These are phyloP conservation scores for Saxispiralis lemnorum DNA, from an alignment of 495 filamentous ascomycete species.

Conservation along the genomic window DNA sequence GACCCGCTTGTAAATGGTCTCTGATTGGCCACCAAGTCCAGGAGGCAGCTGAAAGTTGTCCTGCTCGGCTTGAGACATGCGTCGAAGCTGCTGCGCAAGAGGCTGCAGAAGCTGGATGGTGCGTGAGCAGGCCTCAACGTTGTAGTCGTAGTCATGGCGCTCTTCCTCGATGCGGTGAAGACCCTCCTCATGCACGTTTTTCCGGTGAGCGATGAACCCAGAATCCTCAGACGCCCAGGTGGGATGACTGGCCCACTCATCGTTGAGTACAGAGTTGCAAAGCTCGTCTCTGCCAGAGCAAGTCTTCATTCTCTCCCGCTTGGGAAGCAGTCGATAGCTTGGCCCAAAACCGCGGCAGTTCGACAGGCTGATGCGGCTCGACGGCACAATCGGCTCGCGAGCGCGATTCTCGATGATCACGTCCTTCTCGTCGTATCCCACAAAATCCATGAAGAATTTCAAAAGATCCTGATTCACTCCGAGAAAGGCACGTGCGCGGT, in stretches of 20 bases:
- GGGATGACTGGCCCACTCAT: conserved; percentile 95
- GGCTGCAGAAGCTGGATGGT: conserved; percentile 92
- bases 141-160: conserved; percentile 95
- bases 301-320: conserved; percentile 61
- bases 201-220: conserved; percentile 92
- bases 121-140: conserved; percentile 81
- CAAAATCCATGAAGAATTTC: conserved; percentile 64
- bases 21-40: conserved; percentile 80
- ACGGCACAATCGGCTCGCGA: conserved; percentile 34
- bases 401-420: conserved; percentile 65
- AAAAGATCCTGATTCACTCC: conserved; percentile 74
- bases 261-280: conserved; percentile 79
- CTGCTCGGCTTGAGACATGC: conserved; percentile 53
- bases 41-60: conserved; percentile 52
- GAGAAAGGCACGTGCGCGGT: conserved; percentile 70
- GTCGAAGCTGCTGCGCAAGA: conserved; percentile 69
- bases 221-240: conserved; percentile 99
- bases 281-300: conserved; percentile 91
- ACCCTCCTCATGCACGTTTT: conserved; percentile 83
- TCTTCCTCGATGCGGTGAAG: conserved; percentile 96
- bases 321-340: conserved; percentile 84
- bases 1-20: conserved; percentile 87
- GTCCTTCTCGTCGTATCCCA: conserved; percentile 50
- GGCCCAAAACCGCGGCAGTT: conserved; percentile 87
- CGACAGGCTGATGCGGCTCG: conserved; percentile 63